Conservation (phyloP, 23 red algal genomes). For the Porphyridium purpureum region DNA sequence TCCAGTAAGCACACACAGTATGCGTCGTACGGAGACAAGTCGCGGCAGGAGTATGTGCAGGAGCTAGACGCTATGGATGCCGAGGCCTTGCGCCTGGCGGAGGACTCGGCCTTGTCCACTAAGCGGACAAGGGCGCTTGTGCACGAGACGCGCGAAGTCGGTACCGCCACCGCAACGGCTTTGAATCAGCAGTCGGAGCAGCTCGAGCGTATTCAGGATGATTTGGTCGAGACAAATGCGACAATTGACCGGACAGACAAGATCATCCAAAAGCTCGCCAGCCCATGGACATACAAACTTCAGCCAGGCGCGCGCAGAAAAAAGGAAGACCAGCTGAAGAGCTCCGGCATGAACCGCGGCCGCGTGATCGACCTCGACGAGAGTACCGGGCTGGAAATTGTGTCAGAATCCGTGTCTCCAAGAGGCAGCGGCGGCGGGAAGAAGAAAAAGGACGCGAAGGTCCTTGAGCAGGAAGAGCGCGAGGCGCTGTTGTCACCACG, state of each 20-base stretch:
- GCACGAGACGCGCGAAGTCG: slow-evolving; percentile 49
- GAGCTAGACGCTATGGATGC: too few species aligned
- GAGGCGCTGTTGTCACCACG: too few species aligned
- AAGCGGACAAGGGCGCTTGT: slow-evolving; percentile 36
- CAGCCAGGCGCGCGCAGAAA: too few species aligned
- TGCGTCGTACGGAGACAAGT: too few species aligned
- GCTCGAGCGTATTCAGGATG: slow-evolving; percentile 56
- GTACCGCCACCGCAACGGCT: slow-evolving; percentile 27
- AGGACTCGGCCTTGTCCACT: too few species aligned
- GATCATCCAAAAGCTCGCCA: slow-evolving; percentile 61
- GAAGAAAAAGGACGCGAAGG: slow-evolving; percentile 3
- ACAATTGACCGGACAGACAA: slow-evolving; percentile 56
- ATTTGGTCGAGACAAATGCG: slow-evolving; percentile 57
- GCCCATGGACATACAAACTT: slow-evolving; percentile 20
- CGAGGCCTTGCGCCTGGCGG: too few species aligned
- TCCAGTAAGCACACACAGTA: too few species aligned
- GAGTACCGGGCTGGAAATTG: not conserved
- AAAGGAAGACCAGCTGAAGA: slow-evolving; percentile 49
- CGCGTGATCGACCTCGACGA: slow-evolving; percentile 26
- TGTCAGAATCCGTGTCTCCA: not conserved
- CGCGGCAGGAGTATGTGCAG: too few species aligned
- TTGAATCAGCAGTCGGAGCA: slow-evolving; percentile 58
- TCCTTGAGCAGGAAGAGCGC: slow-evolving; percentile 1
- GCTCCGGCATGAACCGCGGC: slow-evolving; percentile 4
- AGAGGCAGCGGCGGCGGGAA: not conserved